phyloP scores from a whole-genome alignment of 495 filamentous ascomycete genomes.

The Staphylotrichum tortipilum region DNA sequence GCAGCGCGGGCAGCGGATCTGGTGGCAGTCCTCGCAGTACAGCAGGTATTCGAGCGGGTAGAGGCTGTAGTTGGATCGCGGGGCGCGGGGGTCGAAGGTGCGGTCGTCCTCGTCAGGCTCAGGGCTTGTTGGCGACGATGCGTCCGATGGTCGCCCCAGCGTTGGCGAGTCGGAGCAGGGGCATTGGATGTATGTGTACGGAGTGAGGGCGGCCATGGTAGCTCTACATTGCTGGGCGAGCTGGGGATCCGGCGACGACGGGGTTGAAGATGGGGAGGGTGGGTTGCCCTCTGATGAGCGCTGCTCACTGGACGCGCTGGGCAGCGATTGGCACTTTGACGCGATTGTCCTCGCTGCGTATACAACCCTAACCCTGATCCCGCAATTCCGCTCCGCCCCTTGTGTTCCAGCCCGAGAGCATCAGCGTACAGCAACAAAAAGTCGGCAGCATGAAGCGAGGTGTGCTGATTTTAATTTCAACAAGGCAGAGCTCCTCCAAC shows the following conservation, averaged over 20 bases:
- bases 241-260: background rate
- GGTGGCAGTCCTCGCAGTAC: slow-evolving; percentile 93
- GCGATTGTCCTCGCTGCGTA: no score
- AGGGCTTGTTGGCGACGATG: slow-evolving; percentile 27
- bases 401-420: no score
- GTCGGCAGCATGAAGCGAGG: no score
- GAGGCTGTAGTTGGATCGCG: slow-evolving; percentile 78
- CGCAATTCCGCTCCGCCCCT: no score
- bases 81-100: slow-evolving; percentile 77
- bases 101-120: slow-evolving; percentile 64
- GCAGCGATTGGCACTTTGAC: no score
- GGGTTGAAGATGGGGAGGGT: background rate
- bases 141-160: slow-evolving; percentile 32
- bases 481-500: no score
- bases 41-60: slow-evolving; percentile 91
- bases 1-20: slow-evolving; percentile 88
- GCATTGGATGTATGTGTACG: slow-evolving; percentile 88
- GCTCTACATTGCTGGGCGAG: background rate
- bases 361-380: no score
- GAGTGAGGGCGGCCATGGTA: slow-evolving; percentile 65
- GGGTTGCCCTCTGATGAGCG: no score
- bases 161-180: slow-evolving; percentile 64
- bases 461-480: no score
- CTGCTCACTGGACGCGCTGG: background rate
- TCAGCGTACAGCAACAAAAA: no score